These are phyloP conservation scores for Helminthosporium solani DNA, from an alignment of 2,329 filamentous ascomycete genomes.

Conservation along the genomic window DNA sequence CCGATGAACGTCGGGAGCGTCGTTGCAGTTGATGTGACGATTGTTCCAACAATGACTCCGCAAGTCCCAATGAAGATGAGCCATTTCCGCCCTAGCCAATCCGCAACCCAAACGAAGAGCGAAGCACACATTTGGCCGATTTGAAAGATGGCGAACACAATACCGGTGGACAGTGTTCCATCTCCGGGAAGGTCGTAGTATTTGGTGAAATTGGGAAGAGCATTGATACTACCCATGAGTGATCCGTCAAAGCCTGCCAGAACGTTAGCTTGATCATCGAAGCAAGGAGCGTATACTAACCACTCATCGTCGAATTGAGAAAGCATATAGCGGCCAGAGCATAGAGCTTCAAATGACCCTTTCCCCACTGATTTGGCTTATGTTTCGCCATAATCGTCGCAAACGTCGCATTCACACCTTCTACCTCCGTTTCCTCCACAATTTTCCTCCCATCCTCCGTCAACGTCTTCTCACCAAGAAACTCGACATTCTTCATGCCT, in stretches of 20 bases:
- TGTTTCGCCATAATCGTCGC: conserved; percentile 23
- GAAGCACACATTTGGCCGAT: conserved; percentile 48
- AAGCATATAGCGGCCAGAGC: conserved; percentile 37
- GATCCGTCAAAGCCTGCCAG: conserved; percentile 45
- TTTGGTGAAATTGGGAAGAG: conserved; percentile 44
- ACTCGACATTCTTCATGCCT: conserved; percentile 4
- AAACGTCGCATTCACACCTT: conserved; percentile 18
- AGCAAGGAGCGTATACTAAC: conserved; percentile 15
- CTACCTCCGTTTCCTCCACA: conserved; percentile 15
- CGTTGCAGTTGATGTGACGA: conserved; percentile 23
- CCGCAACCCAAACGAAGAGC: conserved; percentile 48
- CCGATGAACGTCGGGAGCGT: conserved; percentile 25
- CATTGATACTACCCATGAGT: conserved; percentile 50
- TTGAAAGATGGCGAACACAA: conserved; percentile 47
- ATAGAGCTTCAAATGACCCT: conserved; percentile 25
- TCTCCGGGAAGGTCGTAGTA: conserved; percentile 42
- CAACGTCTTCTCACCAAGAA: conserved; percentile 15
- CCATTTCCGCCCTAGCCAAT: conserved; percentile 48
- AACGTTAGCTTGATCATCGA: neutral
- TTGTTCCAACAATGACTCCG: conserved; percentile 26
- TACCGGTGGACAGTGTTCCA: conserved; percentile 46
- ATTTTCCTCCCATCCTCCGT: conserved; percentile 21
- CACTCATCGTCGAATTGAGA: conserved; percentile 44
- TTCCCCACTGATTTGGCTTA: conserved; percentile 26
- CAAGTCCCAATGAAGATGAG: conserved; percentile 46